A percentile compares a stretch with the other conserved stretches of the same genome.
phyloP scores from a whole-genome alignment of 2,329 filamentous ascomycete species.

The Knufia fluminis region DNA sequence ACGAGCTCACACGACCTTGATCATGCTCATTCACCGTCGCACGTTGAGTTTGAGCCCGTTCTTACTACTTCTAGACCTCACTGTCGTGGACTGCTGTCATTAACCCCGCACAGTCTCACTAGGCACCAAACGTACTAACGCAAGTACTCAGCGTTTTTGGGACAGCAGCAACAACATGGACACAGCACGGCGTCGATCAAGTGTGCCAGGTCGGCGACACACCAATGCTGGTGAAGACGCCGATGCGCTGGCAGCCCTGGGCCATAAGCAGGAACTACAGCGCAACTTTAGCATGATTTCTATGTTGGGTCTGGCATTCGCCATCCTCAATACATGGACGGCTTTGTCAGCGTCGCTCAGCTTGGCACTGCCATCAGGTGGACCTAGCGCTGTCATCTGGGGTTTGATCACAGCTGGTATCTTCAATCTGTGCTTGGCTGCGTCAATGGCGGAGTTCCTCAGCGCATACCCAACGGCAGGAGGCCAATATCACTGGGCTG shows the following conservation, averaged over 20 bases:
- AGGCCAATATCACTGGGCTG: constrained; percentile 65
- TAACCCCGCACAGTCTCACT: too few relatives aligned
- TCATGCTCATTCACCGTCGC: too few relatives aligned
- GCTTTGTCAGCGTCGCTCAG: constrained; percentile 50
- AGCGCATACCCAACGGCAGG: constrained; percentile 54
- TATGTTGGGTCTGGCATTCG: constrained; percentile 55
- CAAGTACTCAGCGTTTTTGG: too few relatives aligned
- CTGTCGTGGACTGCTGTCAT: too few relatives aligned
- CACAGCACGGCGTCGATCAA: not conserved
- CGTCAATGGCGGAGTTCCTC: constrained; percentile 62
- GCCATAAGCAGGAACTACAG: constrained; percentile 49
- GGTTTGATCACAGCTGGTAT: constrained; percentile 52
- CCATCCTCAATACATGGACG: constrained; percentile 56
- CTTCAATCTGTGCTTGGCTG: constrained; percentile 61
- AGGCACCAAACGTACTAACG: too few relatives aligned
- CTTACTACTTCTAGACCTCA: too few relatives aligned
- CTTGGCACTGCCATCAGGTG: constrained; percentile 60
- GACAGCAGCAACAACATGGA: constrained; percentile 3
- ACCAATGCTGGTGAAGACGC: constrained; percentile 32
- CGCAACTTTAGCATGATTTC: constrained; percentile 50
- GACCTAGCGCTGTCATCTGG: constrained; percentile 64
- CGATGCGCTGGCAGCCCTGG: constrained; percentile 45
- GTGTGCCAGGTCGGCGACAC: constrained; percentile 9
- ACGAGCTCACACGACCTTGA: not conserved
- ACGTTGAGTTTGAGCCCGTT: too few relatives aligned